phyloP scores from a whole-genome alignment of 2,329 filamentous ascomycete species.

The Hypoxylon sp. region DNA sequence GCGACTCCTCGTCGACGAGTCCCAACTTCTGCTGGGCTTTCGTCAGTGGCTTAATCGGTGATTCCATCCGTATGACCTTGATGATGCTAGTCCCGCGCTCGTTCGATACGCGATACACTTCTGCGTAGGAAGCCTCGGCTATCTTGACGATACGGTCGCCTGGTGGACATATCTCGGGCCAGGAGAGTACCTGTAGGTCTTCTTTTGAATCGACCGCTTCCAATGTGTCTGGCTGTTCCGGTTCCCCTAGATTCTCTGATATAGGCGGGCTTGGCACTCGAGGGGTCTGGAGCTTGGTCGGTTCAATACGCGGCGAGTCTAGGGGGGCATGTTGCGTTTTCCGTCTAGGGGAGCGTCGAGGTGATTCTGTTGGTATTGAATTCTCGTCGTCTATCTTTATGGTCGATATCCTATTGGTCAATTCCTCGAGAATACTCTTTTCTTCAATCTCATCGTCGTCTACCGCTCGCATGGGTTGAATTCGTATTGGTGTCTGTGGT shows the following conservation, averaged over 20 bases:
- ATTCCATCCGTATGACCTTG: slow-evolving; percentile 71
- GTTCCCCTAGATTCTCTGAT: neutral
- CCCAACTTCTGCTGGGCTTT: slow-evolving; percentile 66
- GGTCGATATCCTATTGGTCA: slow-evolving; percentile 51
- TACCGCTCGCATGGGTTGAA: slow-evolving; percentile 21
- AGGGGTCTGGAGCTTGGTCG: slow-evolving; percentile 30
- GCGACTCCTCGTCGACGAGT: slow-evolving; percentile 70
- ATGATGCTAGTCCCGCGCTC: slow-evolving; percentile 71
- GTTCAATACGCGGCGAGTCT: slow-evolving; percentile 30
- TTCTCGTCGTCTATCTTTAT: slow-evolving; percentile 47
- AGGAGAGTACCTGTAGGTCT: slow-evolving; percentile 60
- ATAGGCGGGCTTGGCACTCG: slow-evolving; percentile 21
- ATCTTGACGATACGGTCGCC: slow-evolving; percentile 70
- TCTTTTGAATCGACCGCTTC: slow-evolving; percentile 34
- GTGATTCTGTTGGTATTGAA: slow-evolving; percentile 18
- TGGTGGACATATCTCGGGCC: slow-evolving; percentile 68
- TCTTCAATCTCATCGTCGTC: slow-evolving; percentile 33
- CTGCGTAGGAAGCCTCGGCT: slow-evolving; percentile 74
- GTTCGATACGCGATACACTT: slow-evolving; percentile 73
- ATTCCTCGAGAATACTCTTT: slow-evolving; percentile 47
- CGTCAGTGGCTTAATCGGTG: slow-evolving; percentile 68
- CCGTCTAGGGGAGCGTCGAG: slow-evolving; percentile 36
- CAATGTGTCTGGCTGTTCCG: slow-evolving; percentile 11
- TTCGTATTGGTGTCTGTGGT: slow-evolving; percentile 61
- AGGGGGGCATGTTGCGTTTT: slow-evolving; percentile 37